Conservation (phyloP, 2,329 filamentous ascomycete species). For the Lecanosticta acicola region DNA sequence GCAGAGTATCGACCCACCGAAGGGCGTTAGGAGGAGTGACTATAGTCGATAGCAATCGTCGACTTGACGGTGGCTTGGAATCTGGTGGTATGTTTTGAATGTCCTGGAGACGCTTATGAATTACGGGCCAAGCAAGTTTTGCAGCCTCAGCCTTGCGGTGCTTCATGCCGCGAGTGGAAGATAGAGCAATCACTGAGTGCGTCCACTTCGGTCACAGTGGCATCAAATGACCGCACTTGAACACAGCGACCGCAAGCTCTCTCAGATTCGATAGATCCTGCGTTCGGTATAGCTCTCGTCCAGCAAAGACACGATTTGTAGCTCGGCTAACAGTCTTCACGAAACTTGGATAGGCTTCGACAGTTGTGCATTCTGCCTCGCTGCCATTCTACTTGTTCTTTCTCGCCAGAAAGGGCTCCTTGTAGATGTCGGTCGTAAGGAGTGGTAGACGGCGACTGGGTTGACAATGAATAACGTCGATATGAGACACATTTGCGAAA, state of each 20-base stretch:
- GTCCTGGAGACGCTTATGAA: conserved; percentile 12
- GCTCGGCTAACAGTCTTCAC: conserved; percentile 22
- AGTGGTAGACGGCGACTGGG: conserved; percentile 21
- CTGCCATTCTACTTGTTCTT: conserved; percentile 13
- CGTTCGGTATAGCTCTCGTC: conserved; percentile 17
- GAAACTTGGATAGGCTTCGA: conserved; percentile 16
- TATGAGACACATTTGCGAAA: conserved; percentile 11
- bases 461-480: conserved; percentile 19
- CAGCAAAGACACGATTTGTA: conserved; percentile 22
- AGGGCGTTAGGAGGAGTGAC: background rate
- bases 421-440: conserved; percentile 19
- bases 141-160: conserved; percentile 13
- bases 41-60: background rate
- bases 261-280: conserved; percentile 19
- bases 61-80: conserved; percentile 6
- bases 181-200: conserved; percentile 15
- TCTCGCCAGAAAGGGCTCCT: conserved; percentile 15
- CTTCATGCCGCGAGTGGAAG: conserved; percentile 7
- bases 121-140: conserved; percentile 12
- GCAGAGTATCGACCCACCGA: conserved; percentile 20
- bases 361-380: conserved; percentile 7
- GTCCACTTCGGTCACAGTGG: conserved; percentile 14
- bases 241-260: conserved; percentile 17
- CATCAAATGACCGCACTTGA: conserved; percentile 17
- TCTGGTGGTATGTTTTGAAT: conserved; percentile 6